Evolutionary conservation across 176 grass and related monocot genomes (phyloP).

Genomic region (Carex littledalei): DNA sequence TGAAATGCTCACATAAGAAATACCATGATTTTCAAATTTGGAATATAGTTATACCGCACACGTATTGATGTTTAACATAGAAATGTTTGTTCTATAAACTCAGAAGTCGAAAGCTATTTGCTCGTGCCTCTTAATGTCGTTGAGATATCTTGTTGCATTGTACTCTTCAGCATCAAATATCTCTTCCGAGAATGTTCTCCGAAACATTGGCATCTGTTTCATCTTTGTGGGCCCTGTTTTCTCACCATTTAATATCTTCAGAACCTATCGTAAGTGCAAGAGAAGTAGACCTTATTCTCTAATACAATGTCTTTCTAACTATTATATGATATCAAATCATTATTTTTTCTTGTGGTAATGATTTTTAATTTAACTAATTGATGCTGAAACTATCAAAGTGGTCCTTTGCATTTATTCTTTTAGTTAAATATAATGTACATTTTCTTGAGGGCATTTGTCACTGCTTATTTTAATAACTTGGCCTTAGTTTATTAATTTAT

Average conservation of each 20-base stretch:
- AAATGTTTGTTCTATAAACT: not conserved
- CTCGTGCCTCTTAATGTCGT: slow-evolving; percentile 44
- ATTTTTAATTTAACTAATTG: not conserved
- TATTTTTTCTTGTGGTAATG: not conserved
- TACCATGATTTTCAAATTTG: not conserved
- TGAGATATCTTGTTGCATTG: slow-evolving; percentile 23
- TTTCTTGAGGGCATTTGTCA: not conserved
- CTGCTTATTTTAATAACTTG: not conserved
- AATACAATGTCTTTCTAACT: not conserved
- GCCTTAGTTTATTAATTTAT: not conserved
- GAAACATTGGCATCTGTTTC: not conserved
- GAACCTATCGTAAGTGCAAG: slow-evolving; percentile 26
- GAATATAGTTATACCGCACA: not conserved
- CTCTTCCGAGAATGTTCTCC: not conserved
- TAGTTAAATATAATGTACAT: not conserved
- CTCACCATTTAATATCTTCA: slow-evolving; percentile 21
- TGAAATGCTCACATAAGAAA: not conserved
- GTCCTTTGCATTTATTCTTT: not conserved
- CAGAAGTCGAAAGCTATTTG: slow-evolving; percentile 48
- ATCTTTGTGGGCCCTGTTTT: not conserved
- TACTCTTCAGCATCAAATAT: slow-evolving; percentile 23
- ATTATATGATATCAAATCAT: not conserved
- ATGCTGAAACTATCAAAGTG: not conserved
- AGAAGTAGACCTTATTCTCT: not conserved
- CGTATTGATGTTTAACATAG: not conserved